These are phyloP conservation scores for Globisporangium emineosum DNA, from an alignment of 352 stramenopile species.

Conservation along the genomic window DNA sequence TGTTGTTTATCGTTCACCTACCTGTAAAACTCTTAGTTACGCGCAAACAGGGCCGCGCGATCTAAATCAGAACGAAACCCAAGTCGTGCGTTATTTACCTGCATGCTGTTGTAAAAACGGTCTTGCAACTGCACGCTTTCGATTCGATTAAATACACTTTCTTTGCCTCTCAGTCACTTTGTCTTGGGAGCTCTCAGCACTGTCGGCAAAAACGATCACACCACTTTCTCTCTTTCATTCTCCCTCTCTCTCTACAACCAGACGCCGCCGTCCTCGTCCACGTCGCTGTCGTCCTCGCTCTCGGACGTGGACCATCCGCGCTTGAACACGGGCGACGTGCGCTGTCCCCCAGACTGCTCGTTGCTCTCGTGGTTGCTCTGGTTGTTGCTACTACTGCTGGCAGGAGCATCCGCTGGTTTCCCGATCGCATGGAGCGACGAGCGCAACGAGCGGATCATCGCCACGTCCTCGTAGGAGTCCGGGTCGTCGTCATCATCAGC, in stretches of 20 bases:
- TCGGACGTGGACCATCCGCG: slow-evolving; percentile 17
- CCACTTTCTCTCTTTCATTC: neutral
- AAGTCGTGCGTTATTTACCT: neutral
- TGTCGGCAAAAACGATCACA: neutral
- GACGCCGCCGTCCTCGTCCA: slow-evolving; percentile 49
- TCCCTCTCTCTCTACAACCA: slow-evolving; percentile 42
- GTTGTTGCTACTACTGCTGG: neutral
- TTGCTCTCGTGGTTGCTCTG: neutral
- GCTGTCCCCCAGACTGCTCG: slow-evolving; percentile 13
- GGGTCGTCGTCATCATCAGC: slow-evolving; percentile 30
- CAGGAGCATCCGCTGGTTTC: neutral
- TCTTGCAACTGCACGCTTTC: neutral
- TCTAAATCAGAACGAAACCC: neutral
- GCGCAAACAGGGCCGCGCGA: neutral
- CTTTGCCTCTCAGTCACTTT: neutral
- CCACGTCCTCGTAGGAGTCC: slow-evolving; percentile 31
- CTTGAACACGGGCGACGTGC: slow-evolving; percentile 4
- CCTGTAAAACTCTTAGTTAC: neutral
- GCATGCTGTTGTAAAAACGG: neutral
- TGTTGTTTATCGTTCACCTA: no score
- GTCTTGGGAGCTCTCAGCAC: neutral
- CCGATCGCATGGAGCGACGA: slow-evolving; percentile 30
- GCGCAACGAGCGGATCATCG: slow-evolving; percentile 32
- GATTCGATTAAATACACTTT: slow-evolving; percentile 11
- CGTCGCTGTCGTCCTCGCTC: slow-evolving; percentile 28